These are phyloP conservation scores for Trichocladium antarcticum DNA, from an alignment of 495 filamentous ascomycete species.

Conservation along the genomic window DNA sequence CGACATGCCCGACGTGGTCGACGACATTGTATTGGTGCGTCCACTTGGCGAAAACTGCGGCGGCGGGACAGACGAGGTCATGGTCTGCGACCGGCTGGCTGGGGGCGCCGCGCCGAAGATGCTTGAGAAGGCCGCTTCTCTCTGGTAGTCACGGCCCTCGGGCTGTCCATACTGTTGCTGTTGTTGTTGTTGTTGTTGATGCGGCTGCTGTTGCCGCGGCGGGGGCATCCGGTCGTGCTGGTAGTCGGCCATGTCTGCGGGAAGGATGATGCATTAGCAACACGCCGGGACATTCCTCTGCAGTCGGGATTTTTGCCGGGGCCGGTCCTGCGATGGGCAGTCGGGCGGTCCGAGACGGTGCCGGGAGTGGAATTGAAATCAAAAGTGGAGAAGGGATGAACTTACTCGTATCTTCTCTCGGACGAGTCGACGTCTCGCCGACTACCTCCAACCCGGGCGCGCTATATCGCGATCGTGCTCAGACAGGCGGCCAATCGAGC, in stretches of 20 bases:
- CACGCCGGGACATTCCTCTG: not conserved
- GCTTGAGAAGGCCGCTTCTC: constrained; percentile 90
- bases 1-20: constrained; percentile 61
- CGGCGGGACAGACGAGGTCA: constrained; percentile 54
- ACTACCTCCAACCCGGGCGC: constrained; percentile 1
- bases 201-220: constrained; percentile 24
- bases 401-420: constrained; percentile 23
- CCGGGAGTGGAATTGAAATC: constrained; percentile 16
- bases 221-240: constrained; percentile 62
- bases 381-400: constrained; percentile 21
- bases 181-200: too few relatives aligned
- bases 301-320: not conserved
- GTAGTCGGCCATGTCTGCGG: constrained; percentile 66
- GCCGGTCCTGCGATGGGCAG: not conserved
- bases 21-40: constrained; percentile 81
- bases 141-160: constrained; percentile 50
- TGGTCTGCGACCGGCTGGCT: constrained; percentile 77
- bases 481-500: not conserved
- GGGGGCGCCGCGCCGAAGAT: constrained; percentile 88
- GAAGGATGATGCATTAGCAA: not conserved
- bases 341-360: constrained; percentile 1
- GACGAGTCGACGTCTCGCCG: constrained; percentile 13
- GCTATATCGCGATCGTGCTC: not conserved
- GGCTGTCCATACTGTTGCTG: constrained; percentile 50
- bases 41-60: constrained; percentile 41